A percentile compares a stretch with the other conserved stretches of the same genome.
phyloP scores from a whole-genome alignment of 805 yeast species.

The Candida sanyiensis region DNA sequence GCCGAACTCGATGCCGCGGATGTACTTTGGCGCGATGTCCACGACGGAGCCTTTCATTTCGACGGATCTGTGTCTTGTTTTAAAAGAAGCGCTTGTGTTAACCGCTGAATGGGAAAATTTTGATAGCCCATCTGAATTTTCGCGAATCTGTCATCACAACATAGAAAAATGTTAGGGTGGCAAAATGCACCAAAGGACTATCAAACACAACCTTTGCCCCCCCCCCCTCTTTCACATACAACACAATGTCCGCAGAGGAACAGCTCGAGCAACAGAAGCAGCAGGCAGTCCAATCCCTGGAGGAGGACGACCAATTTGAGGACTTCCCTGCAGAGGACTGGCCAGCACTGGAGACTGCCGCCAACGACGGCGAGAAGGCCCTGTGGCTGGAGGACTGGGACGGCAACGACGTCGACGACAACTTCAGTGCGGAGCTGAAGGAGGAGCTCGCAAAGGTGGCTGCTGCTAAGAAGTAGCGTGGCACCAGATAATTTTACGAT shows the following conservation, averaged over 20 bases:
- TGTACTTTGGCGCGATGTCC: slow-evolving; percentile 85
- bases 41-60: slow-evolving; percentile 36
- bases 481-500: too few relatives aligned
- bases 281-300: slow-evolving; percentile 57
- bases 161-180: not conserved
- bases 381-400: slow-evolving; percentile 99
- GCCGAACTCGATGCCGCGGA: slow-evolving; percentile 85
- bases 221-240: too few relatives aligned
- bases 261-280: slow-evolving; percentile 20
- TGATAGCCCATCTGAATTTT: not conserved
- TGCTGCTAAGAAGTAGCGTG: slow-evolving; percentile 15
- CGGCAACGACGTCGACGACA: slow-evolving; percentile 89
- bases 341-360: slow-evolving; percentile 53
- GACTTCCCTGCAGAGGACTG: slow-evolving; percentile 92
- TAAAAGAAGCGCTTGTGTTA: too few relatives aligned
- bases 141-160: slow-evolving; percentile 2
- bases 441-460: slow-evolving; percentile 23
- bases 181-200: not conserved
- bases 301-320: slow-evolving; percentile 96
- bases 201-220: too few relatives aligned
- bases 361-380: slow-evolving; percentile 46
- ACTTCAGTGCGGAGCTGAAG: slow-evolving; percentile 72
- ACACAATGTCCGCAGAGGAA: slow-evolving; percentile 14
- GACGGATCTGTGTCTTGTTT: not conserved
- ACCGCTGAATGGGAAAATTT: not conserved